Evolutionary conservation across 768 basidiomycete species (phyloP), one percentile per base, ranked within the genome.

Genomic region (Lactarius trivialis): DNA sequence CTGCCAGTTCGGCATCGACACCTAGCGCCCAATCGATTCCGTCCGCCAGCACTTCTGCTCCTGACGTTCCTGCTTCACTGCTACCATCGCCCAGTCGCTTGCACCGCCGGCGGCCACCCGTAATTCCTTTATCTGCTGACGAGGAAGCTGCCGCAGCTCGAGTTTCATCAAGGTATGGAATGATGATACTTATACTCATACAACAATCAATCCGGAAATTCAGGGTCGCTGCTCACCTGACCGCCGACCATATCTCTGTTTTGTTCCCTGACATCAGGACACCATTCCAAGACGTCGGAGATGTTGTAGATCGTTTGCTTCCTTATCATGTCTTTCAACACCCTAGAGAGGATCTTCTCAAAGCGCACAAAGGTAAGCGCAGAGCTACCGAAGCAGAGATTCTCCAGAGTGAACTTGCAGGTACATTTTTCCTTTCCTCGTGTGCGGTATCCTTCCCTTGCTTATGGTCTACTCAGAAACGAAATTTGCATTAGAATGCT

Each of bases 241-340:
- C 79, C 1, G 74, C 78, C 37, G 90, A 93, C 72, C 89, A 91
- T 58, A 74, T 77, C 43, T 74, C 78, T 17, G 82, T 81, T 17
- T 67, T 83, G 55, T 78, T 82, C 56, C 88, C 89, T 41, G 86
- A 91, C 66, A 77, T 81, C 39, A 87, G 91, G 55, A 78, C 83
- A 0, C 85, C 89, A 2, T 93, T 93, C 67, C 64, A 68, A 15
- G 83, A 89, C 68, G 72, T 77, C 9, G 69, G 73, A 6, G 91
- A 93, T 69, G 85, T 78, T 3, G 77, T 91, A 26, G 79, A 82
- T n/a, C 81, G 89, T 55, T 77, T 93, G 24, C 76, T 92, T 24
- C 89, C 91, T 0, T 92, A 89, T 68, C 91, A 93, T 69, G 73
- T 92, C 55, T 90, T 86, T 66, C 87, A 87, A 65, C 86, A 89